Evolutionary conservation across 768 basidiomycete species (phyloP).

Genomic region (Lactarius quietus): DNA sequence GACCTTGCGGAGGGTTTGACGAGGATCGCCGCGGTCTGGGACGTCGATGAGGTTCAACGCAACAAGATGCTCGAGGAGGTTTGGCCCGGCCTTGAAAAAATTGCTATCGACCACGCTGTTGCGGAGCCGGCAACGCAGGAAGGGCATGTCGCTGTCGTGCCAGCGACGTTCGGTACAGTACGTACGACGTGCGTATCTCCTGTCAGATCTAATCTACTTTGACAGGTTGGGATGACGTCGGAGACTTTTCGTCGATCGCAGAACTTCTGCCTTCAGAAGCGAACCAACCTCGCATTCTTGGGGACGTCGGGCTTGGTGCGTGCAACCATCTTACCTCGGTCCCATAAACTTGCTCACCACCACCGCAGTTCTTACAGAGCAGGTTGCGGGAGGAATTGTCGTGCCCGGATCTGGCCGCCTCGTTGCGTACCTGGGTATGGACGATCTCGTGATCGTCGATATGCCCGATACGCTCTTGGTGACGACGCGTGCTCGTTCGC

Average conservation of each 20-base stretch:
- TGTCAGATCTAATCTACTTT: not conserved
- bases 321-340: not conserved
- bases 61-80: constrained; percentile 56
- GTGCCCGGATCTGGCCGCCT: constrained; percentile 83
- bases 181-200: constrained; percentile 29
- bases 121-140: constrained; percentile 80
- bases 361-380: constrained; percentile 71
- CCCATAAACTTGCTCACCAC: not conserved
- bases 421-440: constrained; percentile 79
- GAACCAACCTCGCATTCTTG: constrained; percentile 81
- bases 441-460: constrained; percentile 87
- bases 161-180: constrained; percentile 88
- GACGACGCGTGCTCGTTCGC: constrained; percentile 83
- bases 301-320: constrained; percentile 69
- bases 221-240: constrained; percentile 88
- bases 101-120: constrained; percentile 84
- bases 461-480: constrained; percentile 88
- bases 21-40: constrained; percentile 70
- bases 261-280: constrained; percentile 81
- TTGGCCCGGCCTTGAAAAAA: constrained; percentile 79
- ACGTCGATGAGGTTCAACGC: constrained; percentile 49
- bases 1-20: constrained; percentile 62
- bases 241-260: constrained; percentile 85
- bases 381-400: constrained; percentile 87
- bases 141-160: constrained; percentile 82